Evolutionary conservation across 495 filamentous ascomycete genomes (phyloP).

Genomic region (Talaromyces borbonicus): DNA sequence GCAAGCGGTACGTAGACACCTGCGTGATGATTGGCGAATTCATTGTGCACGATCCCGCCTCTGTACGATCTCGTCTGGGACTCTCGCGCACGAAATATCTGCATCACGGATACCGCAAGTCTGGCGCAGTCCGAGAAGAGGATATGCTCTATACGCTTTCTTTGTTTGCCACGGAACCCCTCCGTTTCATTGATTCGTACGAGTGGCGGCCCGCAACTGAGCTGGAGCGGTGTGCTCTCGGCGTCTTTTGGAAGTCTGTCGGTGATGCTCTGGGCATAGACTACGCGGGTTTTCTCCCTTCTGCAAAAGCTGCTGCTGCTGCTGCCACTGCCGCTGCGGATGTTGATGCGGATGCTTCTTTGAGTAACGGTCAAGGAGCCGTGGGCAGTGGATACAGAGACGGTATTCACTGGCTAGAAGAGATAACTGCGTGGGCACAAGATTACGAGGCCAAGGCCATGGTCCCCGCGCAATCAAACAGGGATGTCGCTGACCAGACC

Average conservation of each 20-base stretch:
- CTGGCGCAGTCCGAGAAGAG: conserved; percentile 50
- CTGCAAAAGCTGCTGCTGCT: conserved; percentile 11
- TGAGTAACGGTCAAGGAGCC: background rate
- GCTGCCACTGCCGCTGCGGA: too few species aligned
- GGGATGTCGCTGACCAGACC: conserved; percentile 44
- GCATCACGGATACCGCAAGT: conserved; percentile 47
- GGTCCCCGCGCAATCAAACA: conserved; percentile 46
- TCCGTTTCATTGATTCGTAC: conserved; percentile 45
- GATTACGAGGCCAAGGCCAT: conserved; percentile 47
- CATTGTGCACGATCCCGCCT: conserved; percentile 34
- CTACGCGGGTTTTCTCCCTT: conserved; percentile 35
- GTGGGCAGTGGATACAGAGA: conserved; percentile 38
- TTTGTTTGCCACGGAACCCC: conserved; percentile 51
- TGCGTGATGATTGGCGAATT: conserved; percentile 48
- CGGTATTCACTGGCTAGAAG: conserved; percentile 57
- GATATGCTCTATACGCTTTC: conserved; percentile 61
- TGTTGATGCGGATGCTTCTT: background rate
- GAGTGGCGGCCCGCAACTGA: conserved; percentile 56
- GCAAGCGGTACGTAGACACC: conserved; percentile 59
- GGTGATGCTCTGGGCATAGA: conserved; percentile 53
- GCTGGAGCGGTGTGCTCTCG: conserved; percentile 55
- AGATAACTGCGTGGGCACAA: conserved; percentile 48
- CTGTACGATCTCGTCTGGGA: conserved; percentile 36
- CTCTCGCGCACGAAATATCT: conserved; percentile 59
- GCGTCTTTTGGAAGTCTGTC: conserved; percentile 54